phyloP scores from a whole-genome alignment of 306 rosid genomes.

The Castanospermum australe region DNA sequence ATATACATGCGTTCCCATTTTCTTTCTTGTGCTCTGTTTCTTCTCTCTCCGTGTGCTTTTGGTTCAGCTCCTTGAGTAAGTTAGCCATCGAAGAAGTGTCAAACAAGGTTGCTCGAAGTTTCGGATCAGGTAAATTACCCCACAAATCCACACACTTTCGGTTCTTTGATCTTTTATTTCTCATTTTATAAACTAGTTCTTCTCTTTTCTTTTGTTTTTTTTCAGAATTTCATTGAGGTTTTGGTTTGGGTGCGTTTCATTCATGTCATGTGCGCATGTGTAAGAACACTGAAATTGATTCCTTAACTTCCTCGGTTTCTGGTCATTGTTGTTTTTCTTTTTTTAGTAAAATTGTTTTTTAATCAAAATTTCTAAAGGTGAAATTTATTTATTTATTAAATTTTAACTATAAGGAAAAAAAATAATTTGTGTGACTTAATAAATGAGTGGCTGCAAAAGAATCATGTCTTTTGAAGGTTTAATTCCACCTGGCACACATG shows the following conservation, averaged over 20 bases:
- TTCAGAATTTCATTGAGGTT: neutral
- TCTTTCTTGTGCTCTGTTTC: neutral
- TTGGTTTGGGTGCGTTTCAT: neutral
- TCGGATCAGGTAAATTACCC: neutral
- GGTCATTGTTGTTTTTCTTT: neutral
- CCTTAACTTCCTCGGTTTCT: neutral
- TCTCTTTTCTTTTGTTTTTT: neutral
- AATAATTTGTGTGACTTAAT: neutral
- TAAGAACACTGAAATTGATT: neutral
- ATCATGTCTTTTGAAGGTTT: neutral
- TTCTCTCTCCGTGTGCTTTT: neutral
- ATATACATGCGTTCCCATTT: neutral
- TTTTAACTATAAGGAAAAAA: no score
- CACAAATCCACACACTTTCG: neutral
- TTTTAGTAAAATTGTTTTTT: neutral
- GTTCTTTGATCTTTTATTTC: neutral
- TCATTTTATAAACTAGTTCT: neutral
- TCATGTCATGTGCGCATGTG: neutral
- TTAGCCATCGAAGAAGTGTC: neutral
- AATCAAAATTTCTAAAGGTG: no score
- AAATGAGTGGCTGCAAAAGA: neutral
- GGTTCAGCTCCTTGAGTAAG: neutral
- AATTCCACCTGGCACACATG: conserved; percentile 15
- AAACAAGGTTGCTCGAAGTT: neutral
- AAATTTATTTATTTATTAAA: no score